phyloP scores from a whole-genome alignment of 495 filamentous ascomycete species.

The Choiromyces venosus region DNA sequence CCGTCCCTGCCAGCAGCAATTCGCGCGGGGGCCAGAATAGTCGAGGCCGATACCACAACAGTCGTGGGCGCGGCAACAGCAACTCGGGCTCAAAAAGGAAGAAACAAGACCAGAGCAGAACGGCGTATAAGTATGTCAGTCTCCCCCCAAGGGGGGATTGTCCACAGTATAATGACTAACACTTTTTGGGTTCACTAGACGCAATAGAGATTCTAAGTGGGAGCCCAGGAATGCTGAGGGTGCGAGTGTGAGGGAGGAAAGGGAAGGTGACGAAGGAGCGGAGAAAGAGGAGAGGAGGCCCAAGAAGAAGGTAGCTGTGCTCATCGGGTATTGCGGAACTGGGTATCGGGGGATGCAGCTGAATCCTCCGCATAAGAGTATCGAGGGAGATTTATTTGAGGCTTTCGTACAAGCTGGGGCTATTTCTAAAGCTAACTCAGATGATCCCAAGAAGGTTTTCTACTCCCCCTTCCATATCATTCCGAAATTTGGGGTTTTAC shows the following conservation, averaged over 20 bases:
- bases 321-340: conserved; percentile 93
- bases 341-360: conserved; percentile 97
- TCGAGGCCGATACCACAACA: neutral
- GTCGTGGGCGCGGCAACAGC: neutral
- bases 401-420: conserved; percentile 85
- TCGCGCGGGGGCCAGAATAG: neutral
- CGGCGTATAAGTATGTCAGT: conserved; percentile 36
- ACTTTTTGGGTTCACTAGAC: conserved; percentile 1
- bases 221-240: conserved; percentile 7
- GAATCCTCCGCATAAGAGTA: conserved; percentile 71
- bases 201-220: conserved; percentile 24
- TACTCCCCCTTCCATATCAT: neutral
- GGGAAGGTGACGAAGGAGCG: conserved; percentile 2
- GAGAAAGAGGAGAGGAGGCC: conserved; percentile 68
- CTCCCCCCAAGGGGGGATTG: conserved; percentile 10
- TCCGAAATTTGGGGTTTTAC: neutral
- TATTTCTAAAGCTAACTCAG: conserved; percentile 91
- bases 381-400: conserved; percentile 92
- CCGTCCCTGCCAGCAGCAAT: neutral
- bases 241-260: conserved; percentile 3
- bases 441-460: conserved; percentile 79
- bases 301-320: conserved; percentile 89
- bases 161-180: neutral
- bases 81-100: conserved; percentile 20
- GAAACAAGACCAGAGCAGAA: conserved; percentile 21